phyloP scores from a whole-genome alignment of 2,329 filamentous ascomycete species.

The Penicillium sp. region DNA sequence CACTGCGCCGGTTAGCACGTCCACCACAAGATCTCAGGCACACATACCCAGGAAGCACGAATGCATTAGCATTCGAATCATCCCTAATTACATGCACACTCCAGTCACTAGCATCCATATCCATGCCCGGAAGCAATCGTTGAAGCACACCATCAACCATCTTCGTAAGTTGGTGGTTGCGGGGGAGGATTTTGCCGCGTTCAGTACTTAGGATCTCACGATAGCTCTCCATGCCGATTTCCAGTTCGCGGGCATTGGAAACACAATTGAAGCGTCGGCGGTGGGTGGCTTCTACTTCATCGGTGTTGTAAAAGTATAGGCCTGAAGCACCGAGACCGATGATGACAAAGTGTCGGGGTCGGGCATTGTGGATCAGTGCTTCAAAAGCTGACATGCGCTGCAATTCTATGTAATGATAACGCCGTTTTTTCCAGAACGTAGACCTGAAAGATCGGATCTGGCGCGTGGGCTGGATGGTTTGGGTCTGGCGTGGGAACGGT shows the following conservation, averaged over 20 bases:
- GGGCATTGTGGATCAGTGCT: conserved; percentile 7
- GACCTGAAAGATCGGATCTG: no score
- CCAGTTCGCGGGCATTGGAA: conserved; percentile 47
- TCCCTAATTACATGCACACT: conserved; percentile 62
- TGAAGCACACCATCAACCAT: conserved; percentile 56
- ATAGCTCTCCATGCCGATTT: conserved; percentile 48
- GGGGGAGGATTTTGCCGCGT: conserved; percentile 50
- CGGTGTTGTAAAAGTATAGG: conserved; percentile 59
- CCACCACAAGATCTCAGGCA: neutral
- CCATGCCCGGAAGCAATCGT: conserved; percentile 56
- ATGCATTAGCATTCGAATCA: conserved; percentile 56
- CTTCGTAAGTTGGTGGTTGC: conserved; percentile 50
- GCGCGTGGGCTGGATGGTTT: no score
- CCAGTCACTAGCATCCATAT: conserved; percentile 52
- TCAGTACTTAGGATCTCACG: conserved; percentile 51
- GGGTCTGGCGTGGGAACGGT: conserved; percentile 8
- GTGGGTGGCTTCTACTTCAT: conserved; percentile 59
- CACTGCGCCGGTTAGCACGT: conserved; percentile 34
- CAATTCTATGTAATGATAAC: no score
- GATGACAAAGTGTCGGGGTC: conserved; percentile 33
- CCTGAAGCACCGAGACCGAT: conserved; percentile 47
- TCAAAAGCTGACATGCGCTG: conserved; percentile 13
- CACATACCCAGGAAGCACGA: conserved; percentile 60
- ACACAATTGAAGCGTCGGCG: conserved; percentile 63
- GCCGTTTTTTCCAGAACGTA: no score